A percentile compares a stretch with the other conserved stretches of the same genome.
phyloP scores from a whole-genome alignment of 208 protist species.

The Wallacemonas sp. region DNA sequence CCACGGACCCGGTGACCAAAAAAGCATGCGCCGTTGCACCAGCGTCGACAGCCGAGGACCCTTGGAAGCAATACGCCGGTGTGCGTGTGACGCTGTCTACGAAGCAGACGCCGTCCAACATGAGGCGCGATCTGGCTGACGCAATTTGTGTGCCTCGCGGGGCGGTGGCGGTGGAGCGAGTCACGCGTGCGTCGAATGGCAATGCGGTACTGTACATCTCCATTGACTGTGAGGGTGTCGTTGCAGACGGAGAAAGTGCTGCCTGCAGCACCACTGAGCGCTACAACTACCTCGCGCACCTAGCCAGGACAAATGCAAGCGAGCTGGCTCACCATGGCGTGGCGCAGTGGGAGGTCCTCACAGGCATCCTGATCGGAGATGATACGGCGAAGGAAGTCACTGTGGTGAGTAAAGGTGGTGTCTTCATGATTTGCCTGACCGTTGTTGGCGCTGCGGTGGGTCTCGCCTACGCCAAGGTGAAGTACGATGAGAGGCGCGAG shows the following conservation, averaged over 20 bases:
- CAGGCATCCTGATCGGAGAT: constrained; percentile 28
- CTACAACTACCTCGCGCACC: constrained; percentile 55
- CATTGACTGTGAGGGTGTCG: constrained; percentile 47
- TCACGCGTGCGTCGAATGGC: constrained; percentile 23
- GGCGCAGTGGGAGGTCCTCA: constrained; percentile 11
- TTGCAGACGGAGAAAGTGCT: constrained; percentile 1
- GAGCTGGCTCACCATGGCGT: constrained; percentile 19
- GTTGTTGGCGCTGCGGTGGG: constrained; percentile 26
- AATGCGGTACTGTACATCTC: constrained; percentile 48
- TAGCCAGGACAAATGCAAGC: constrained; percentile 12
- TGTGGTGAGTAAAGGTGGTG: background rate
- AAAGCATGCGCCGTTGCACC: constrained; percentile 36
- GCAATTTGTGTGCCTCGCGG: constrained; percentile 51
- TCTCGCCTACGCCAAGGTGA: constrained; percentile 45
- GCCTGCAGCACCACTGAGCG: constrained; percentile 54
- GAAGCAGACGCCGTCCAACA: constrained; percentile 15
- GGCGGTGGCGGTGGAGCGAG: constrained; percentile 31
- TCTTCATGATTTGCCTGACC: constrained; percentile 26
- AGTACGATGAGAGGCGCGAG: constrained; percentile 70
- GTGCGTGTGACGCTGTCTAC: constrained; percentile 33
- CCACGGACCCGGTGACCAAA: constrained; percentile 46
- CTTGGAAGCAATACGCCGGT: constrained; percentile 47
- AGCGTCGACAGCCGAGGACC: constrained; percentile 14
- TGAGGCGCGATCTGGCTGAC: constrained; percentile 24
- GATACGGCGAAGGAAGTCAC: constrained; percentile 5